phyloP scores from a whole-genome alignment of 495 filamentous ascomycete genomes.

The Pseudoneurospora amorphoporcata region DNA sequence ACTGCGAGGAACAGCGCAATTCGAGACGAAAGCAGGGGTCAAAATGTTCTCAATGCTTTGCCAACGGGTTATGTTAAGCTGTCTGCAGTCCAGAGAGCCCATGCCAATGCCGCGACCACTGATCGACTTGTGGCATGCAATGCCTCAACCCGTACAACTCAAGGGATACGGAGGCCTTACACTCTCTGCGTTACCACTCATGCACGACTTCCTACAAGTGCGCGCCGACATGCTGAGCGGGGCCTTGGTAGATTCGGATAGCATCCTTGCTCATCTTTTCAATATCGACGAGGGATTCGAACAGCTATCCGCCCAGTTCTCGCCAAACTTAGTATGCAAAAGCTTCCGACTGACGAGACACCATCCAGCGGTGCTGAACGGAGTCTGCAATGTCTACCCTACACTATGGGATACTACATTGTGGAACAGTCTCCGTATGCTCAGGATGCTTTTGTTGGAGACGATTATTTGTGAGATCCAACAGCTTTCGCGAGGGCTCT shows the following conservation, averaged over 20 bases:
- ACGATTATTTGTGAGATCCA: slow-evolving; percentile 33
- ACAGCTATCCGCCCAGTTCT: slow-evolving; percentile 30
- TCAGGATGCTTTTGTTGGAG: slow-evolving; percentile 48
- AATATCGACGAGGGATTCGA: slow-evolving; percentile 43
- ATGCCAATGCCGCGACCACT: slow-evolving; percentile 31
- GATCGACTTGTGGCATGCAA: slow-evolving; percentile 27
- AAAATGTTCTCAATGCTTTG: slow-evolving; percentile 49
- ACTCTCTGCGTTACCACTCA: slow-evolving; percentile 6
- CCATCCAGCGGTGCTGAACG: slow-evolving; percentile 34
- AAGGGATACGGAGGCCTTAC: neutral
- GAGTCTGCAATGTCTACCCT: slow-evolving; percentile 44
- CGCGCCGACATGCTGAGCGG: slow-evolving; percentile 30
- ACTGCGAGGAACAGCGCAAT: slow-evolving; percentile 46
- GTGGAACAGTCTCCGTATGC: slow-evolving; percentile 47
- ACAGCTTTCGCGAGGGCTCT: slow-evolving; percentile 5
- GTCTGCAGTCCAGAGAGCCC: slow-evolving; percentile 25
- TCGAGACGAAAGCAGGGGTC: slow-evolving; percentile 43
- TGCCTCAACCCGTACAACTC: slow-evolving; percentile 13
- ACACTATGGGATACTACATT: slow-evolving; percentile 41
- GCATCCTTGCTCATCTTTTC: slow-evolving; percentile 36
- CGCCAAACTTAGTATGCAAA: slow-evolving; percentile 26
- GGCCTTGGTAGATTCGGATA: slow-evolving; percentile 26
- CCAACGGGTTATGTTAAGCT: slow-evolving; percentile 33
- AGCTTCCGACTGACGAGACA: slow-evolving; percentile 22
- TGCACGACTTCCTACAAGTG: slow-evolving; percentile 38